Evolutionary conservation across 306 rosid species (phyloP).

Genomic region (Sicyos baderoa): DNA sequence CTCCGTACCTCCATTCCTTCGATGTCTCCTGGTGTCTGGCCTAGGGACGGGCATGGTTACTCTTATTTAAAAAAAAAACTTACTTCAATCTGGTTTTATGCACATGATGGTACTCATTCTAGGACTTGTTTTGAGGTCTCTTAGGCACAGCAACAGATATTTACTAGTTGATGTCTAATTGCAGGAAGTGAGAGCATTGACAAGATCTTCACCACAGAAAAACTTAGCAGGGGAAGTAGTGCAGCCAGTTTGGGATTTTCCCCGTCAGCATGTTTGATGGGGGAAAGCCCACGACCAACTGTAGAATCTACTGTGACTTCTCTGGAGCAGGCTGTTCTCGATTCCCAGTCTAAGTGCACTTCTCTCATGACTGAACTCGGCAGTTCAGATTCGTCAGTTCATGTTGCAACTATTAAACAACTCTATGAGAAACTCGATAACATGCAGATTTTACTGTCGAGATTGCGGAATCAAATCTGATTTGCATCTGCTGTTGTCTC

Average conservation of each 20-base stretch:
- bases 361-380: conserved; percentile 35
- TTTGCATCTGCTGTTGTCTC: not conserved
- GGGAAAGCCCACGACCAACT: conserved; percentile 36
- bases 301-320: conserved; percentile 53
- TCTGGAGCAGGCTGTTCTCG: conserved; percentile 57
- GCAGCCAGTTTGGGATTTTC: conserved; percentile 38
- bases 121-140: conserved; percentile 1
- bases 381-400: conserved; percentile 39
- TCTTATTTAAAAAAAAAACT: no score
- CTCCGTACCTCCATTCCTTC: no score
- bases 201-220: conserved; percentile 60
- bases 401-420: conserved; percentile 41
- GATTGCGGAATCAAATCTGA: conserved; percentile 49
- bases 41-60: no score
- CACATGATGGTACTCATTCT: not conserved
- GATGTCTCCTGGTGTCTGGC: no score
- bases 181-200: conserved; percentile 90
- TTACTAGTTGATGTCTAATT: conserved; percentile 21
- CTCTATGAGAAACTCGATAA: conserved; percentile 58
- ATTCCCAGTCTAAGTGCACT: conserved; percentile 52
- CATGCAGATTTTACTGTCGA: conserved; percentile 54
- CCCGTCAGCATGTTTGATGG: conserved; percentile 33
- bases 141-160: not conserved
- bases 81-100: conserved; percentile 4
- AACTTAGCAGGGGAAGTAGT: conserved; percentile 45